Conservation (phyloP, 257 asterid species). For the Fraxinus americana region DNA sequence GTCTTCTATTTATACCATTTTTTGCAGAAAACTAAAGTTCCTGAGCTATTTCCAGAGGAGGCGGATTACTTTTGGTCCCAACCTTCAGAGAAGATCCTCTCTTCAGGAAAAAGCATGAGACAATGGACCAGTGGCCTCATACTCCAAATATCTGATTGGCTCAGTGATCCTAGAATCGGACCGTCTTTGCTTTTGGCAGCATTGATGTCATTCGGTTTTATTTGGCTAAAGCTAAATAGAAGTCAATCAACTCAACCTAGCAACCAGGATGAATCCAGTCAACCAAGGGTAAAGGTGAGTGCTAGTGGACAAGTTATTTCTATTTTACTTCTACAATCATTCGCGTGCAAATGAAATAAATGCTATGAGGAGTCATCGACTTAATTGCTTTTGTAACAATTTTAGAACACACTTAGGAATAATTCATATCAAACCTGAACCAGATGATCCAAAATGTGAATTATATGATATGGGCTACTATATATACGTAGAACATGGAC, state of each 20-base stretch:
- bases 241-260: conserved; percentile 47
- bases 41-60: conserved; percentile 86
- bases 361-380: neutral
- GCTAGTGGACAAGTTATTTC: neutral
- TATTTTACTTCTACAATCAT: neutral
- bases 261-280: conserved; percentile 40
- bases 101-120: conserved; percentile 54
- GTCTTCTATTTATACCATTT: neutral
- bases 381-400: neutral
- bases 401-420: neutral
- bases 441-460: neutral
- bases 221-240: conserved; percentile 71
- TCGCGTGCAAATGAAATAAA: neutral
- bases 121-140: conserved; percentile 39
- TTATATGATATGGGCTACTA: neutral
- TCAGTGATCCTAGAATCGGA: conserved; percentile 85
- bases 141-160: conserved; percentile 41
- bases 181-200: conserved; percentile 83
- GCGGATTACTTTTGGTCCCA: conserved; percentile 62
- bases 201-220: conserved; percentile 63
- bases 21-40: conserved; percentile 78
- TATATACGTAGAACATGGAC: neutral
- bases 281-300: conserved; percentile 42
- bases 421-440: neutral
- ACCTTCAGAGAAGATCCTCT: conserved; percentile 46